A percentile compares a stretch with the other conserved stretches of the same genome.
Evolutionary conservation across 1,284 basidiomycete species (phyloP).

Genomic region (Polyporus tsugae): DNA sequence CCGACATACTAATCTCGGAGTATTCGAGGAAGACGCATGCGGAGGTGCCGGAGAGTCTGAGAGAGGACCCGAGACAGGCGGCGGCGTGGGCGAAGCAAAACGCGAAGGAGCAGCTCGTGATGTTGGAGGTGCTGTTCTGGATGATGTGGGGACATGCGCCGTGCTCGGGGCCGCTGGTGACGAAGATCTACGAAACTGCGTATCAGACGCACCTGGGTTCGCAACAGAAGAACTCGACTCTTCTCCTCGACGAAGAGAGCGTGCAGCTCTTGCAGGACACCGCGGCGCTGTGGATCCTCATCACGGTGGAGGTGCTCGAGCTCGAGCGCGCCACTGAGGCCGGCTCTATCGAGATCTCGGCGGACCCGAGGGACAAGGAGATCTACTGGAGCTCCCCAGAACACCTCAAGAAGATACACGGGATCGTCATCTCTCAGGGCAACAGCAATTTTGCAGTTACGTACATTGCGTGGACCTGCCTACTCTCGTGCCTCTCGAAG

Average conservation of each 20-base stretch:
- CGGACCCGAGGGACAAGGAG: conserved; percentile 53
- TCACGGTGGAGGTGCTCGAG: conserved; percentile 83
- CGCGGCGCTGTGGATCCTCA: conserved; percentile 77
- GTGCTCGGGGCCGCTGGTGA: conserved; percentile 69
- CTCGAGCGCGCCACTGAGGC: conserved; percentile 77
- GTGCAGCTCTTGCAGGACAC: conserved; percentile 70
- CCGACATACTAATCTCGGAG: conserved; percentile 61
- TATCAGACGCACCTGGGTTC: conserved; percentile 75
- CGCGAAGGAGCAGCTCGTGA: conserved; percentile 78
- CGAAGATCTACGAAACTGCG: conserved; percentile 68
- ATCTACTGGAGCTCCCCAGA: conserved; percentile 66
- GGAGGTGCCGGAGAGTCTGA: conserved; percentile 59
- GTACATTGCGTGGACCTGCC: conserved; percentile 82
- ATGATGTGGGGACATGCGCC: conserved; percentile 82
- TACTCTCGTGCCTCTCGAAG: conserved; percentile 67
- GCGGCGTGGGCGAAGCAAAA: conserved; percentile 84
- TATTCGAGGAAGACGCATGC: conserved; percentile 64
- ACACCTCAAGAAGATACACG: conserved; percentile 67
- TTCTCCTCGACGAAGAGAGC: conserved; percentile 81
- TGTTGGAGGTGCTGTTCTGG: conserved; percentile 88
- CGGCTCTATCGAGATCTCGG: conserved; percentile 59
- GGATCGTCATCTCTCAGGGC: conserved; percentile 63
- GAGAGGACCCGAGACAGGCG: conserved; percentile 65
- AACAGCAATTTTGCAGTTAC: conserved; percentile 72
- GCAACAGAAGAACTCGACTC: conserved; percentile 68